Percentiles rank a stretch among this genome's conserved stretches.
Evolutionary conservation across 768 basidiomycete genomes (phyloP).

Genomic region (Pulveroboletus sp.): DNA sequence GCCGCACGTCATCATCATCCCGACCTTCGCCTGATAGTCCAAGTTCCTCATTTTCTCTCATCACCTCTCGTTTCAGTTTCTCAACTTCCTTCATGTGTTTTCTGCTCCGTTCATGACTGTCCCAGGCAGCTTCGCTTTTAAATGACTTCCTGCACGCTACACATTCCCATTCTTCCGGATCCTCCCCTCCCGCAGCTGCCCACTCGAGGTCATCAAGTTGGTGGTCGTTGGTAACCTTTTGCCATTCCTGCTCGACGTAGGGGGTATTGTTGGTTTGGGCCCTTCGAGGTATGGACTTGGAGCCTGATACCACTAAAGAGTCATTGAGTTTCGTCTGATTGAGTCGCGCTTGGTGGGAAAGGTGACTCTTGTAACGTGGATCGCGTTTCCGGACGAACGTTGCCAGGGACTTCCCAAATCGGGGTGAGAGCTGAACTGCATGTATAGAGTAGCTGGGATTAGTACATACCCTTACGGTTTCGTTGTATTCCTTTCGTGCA

Average conservation of each 20-base stretch:
- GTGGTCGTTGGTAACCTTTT: conserved; percentile 47
- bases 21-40: conserved; percentile 41
- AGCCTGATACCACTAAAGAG: conserved; percentile 28
- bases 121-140: conserved; percentile 89
- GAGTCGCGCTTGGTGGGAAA: conserved; percentile 43
- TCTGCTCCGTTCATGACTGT: conserved; percentile 92
- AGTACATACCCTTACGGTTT: conserved; percentile 72
- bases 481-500: conserved; percentile 86
- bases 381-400: conserved; percentile 83
- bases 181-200: conserved; percentile 65
- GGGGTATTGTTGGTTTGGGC: conserved; percentile 25
- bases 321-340: conserved; percentile 27
- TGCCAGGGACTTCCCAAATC: conserved; percentile 52
- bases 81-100: conserved; percentile 91
- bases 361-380: conserved; percentile 73
- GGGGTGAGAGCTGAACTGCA: neutral
- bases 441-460: neutral
- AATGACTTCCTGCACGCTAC: conserved; percentile 92
- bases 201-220: conserved; percentile 58
- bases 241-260: conserved; percentile 90
- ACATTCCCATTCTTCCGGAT: conserved; percentile 87
- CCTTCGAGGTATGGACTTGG: conserved; percentile 26
- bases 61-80: conserved; percentile 71
- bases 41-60: conserved; percentile 63
- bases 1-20: conserved; percentile 19